These are phyloP conservation scores for Austroboletus novae-zelandiae DNA, from an alignment of 1,284 basidiomycete genomes.

Conservation along the genomic window DNA sequence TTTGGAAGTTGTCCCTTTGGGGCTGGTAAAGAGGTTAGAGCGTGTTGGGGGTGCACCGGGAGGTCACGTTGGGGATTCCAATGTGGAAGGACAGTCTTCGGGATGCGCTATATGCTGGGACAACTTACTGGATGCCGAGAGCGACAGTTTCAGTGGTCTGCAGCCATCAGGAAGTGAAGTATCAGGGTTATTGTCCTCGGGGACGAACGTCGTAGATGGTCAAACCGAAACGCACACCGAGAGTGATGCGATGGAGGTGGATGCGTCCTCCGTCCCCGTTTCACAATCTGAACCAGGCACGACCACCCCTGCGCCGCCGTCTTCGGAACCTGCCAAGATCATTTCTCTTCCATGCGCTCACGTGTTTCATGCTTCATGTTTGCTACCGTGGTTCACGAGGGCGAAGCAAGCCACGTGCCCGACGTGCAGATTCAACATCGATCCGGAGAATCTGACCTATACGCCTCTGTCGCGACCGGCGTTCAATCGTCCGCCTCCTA, in stretches of 20 bases:
- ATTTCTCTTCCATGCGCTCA: constrained; percentile 74
- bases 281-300: constrained; percentile 6
- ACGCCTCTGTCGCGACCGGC: constrained; percentile 26
- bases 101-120: constrained; percentile 79
- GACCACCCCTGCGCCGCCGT: constrained; percentile 5
- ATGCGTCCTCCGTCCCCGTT: constrained; percentile 5
- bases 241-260: constrained; percentile 21
- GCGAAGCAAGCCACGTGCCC: constrained; percentile 77
- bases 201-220: constrained; percentile 4
- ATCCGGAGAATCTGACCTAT: constrained; percentile 70
- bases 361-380: constrained; percentile 72
- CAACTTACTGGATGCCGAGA: constrained; percentile 51
- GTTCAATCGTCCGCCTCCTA: constrained; percentile 13
- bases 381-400: constrained; percentile 76
- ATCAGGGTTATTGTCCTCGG: constrained; percentile 11
- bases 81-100: constrained; percentile 34
- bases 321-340: constrained; percentile 30
- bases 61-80: constrained; percentile 36
- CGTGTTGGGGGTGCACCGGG: constrained; percentile 48
- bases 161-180: constrained; percentile 24
- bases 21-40: constrained; percentile 65
- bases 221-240: constrained; percentile 6
- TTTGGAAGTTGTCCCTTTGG: constrained; percentile 61
- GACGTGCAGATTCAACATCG: constrained; percentile 75
- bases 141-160: constrained; percentile 35